Percentiles rank a stretch among this genome's conserved stretches.
Conservation (phyloP, 371 early-diverging fungal species). For the Mucor plumbeus region DNA sequence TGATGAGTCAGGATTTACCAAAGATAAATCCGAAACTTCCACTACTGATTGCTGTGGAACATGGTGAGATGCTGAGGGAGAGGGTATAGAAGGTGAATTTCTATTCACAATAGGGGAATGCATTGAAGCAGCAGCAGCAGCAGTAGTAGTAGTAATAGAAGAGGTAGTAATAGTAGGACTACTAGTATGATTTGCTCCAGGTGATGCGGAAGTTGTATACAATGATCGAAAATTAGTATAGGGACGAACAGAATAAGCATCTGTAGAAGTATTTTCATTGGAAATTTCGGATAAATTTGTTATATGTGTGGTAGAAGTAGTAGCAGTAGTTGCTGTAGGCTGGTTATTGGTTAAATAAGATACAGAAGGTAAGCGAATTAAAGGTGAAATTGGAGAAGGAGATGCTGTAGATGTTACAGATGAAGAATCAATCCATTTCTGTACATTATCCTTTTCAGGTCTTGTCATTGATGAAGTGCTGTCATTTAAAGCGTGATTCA, state of each 20-base stretch:
- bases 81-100: constrained; percentile 11
- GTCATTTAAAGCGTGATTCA: constrained; percentile 2
- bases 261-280: constrained; percentile 23
- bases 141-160: not conserved
- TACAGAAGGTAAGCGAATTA: constrained; percentile 35
- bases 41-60: constrained; percentile 7
- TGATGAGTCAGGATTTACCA: not conserved
- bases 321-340: not conserved
- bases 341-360: constrained; percentile 31
- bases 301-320: not conserved
- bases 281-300: constrained; percentile 8
- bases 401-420: constrained; percentile 16
- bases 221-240: constrained; percentile 35
- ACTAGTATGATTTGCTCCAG: not conserved
- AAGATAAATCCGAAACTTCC: not conserved
- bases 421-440: constrained; percentile 35
- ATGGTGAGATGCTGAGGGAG: constrained; percentile 6
- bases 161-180: not conserved
- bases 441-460: constrained; percentile 20
- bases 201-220: constrained; percentile 21
- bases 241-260: constrained; percentile 38
- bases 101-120: constrained; percentile 5
- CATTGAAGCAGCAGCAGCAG: not conserved
- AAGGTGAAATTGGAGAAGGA: constrained; percentile 17
- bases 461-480: not conserved